These are phyloP conservation scores for Didymella sp. DNA, from an alignment of 2,329 filamentous ascomycete genomes.

Conservation along the genomic window DNA sequence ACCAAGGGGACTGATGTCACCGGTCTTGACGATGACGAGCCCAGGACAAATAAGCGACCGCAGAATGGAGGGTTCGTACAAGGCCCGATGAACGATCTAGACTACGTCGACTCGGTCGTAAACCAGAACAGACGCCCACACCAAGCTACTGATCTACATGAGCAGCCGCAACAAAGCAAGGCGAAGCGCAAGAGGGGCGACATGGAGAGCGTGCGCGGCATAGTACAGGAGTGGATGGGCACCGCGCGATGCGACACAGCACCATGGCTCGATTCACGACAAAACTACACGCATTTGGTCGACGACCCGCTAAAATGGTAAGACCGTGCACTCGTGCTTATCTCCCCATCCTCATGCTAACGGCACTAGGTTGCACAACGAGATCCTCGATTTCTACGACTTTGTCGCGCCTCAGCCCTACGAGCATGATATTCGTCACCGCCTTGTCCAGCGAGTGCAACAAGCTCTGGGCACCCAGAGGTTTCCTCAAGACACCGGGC, in stretches of 20 bases:
- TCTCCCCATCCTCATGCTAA: background rate
- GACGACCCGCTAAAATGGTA: conserved; percentile 61
- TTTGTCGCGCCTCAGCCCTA: conserved; percentile 79
- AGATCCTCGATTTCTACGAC: conserved; percentile 87
- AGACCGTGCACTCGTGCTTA: conserved; percentile 1
- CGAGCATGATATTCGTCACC: conserved; percentile 76
- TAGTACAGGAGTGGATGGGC: conserved; percentile 55
- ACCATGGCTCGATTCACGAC: conserved; percentile 54
- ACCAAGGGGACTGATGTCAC: conserved; percentile 46
- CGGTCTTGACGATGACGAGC: conserved; percentile 33
- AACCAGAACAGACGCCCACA: conserved; percentile 10
- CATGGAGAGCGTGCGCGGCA: conserved; percentile 37
- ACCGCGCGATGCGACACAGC: conserved; percentile 51
- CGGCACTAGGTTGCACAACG: conserved; percentile 75
- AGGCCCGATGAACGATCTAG: conserved; percentile 36
- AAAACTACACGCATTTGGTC: conserved; percentile 60
- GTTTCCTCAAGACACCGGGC: conserved; percentile 53
- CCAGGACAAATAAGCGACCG: conserved; percentile 13
- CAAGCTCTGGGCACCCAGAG: conserved; percentile 56
- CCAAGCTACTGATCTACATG: conserved; percentile 20
- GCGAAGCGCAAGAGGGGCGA: conserved; percentile 73
- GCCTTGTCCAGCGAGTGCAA: conserved; percentile 74
- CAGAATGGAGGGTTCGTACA: conserved; percentile 20
- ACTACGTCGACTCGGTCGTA: conserved; percentile 17
- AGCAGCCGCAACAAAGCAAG: conserved; percentile 22